Base-by-base conservation (phyloP, 257 asterid genomes). In the Nicotiana obtusifolia region DNA sequence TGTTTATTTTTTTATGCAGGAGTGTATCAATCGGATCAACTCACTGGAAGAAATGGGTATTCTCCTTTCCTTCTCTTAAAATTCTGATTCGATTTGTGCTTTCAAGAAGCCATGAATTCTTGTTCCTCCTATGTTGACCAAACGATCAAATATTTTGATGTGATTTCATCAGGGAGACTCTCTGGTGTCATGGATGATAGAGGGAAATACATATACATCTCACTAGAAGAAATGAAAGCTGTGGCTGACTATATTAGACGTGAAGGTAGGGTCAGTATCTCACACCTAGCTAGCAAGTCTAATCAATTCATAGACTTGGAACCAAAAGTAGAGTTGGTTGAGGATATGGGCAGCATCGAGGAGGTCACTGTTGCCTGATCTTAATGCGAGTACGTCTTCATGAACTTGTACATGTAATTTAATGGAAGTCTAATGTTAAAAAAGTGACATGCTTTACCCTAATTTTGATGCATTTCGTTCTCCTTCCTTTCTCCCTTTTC, bases 131-230 rank as follows among this genome's bases (percentile, higher is more conserved):
- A 1, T 10, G 4, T 22, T 22, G 4, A 13, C 60, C 3, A 7
- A 24, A 49, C 3, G 2, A 1, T 49, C 8, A 10, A 73, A 8
- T 26, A 49, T 75, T 75, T 49, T 4, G 3, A 47, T 73, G 78
- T 79, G 59, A 9, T 44, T 64, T 62, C 17, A 26, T 61, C 95
- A 96, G 99, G 98, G 86, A 89, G 95, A 81, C 82, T 96, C 59
- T 96, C 99, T 8, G 98, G 99, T 80, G 98, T 94, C 41, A 96
- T 96, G 99, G 99, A 96, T 57, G 99, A 96, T 80, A 87, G 99
- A 85, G 99, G 99, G 77, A 95, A 95, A 82, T 94, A 90, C 89
- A 95, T 95, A 82, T 94, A 95, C 90, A 90, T 95, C 79, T 95
- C 99, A 0, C 76, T 88, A 81, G 99, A 95, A 83, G 97, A 95